Conservation (phyloP, 352 stramenopile species). For the Phytophthora ohioensis region DNA sequence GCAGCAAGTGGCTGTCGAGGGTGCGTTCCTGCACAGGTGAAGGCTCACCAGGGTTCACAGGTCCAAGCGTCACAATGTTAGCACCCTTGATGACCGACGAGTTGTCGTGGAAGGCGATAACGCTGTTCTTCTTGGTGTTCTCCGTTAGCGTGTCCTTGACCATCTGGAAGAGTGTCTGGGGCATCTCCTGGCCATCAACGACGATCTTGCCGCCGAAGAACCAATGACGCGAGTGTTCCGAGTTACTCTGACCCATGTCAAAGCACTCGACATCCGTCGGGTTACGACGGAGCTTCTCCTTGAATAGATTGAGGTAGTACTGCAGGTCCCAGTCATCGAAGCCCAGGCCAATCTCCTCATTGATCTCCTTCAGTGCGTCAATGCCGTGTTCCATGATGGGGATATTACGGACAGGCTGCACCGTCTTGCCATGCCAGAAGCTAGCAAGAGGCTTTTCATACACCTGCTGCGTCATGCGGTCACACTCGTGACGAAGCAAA, state of each 20-base stretch:
- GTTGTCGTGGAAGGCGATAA: conserved; percentile 99
- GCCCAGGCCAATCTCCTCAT: conserved; percentile 94
- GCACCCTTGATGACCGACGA: conserved; percentile 97
- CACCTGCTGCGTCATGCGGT: conserved; percentile 99
- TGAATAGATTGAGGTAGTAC: conserved; percentile 98
- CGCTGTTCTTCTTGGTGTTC: conserved; percentile 91
- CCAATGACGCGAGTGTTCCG: conserved; percentile 99
- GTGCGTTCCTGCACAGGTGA: conserved; percentile 71
- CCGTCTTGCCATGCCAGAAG: conserved; percentile 90
- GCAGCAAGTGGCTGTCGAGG: conserved; percentile 94
- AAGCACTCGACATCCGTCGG: conserved; percentile 99
- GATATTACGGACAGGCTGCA: conserved; percentile 91
- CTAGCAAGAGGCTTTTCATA: conserved; percentile 91
- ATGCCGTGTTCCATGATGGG: conserved; percentile 96
- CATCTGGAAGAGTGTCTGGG: conserved; percentile 98
- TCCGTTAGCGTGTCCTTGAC: conserved; percentile 98
- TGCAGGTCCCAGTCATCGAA: conserved; percentile 99
- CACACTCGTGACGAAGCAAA: conserved; percentile 83
- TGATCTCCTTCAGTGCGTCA: conserved; percentile 96
- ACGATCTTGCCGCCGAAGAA: conserved; percentile 99
- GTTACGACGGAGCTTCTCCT: conserved; percentile 97
- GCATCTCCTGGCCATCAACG: conserved; percentile 96
- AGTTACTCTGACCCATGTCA: conserved; percentile 99
- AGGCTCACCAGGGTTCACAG: conserved; percentile 68
- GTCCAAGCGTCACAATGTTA: conserved; percentile 87